Conservation (phyloP, 192 early-diverging fungal genomes). For the Backusella liffmaniae region DNA sequence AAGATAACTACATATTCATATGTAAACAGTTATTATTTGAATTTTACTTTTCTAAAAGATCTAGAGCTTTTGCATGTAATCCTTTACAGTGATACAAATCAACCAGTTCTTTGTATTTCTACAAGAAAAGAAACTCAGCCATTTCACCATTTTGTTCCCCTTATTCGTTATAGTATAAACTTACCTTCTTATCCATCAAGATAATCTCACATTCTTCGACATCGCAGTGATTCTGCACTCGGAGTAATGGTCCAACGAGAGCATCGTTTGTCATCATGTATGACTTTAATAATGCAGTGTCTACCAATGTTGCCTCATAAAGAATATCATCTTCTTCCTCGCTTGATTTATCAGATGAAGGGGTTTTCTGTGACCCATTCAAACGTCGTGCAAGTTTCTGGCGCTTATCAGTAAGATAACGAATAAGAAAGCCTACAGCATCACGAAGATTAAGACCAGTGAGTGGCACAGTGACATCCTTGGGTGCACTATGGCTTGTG, state of each 20-base stretch:
- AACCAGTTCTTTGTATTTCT: slow-evolving; percentile 87
- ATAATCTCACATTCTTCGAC: slow-evolving; percentile 80
- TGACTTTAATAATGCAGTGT: slow-evolving; percentile 88
- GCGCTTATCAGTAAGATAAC: slow-evolving; percentile 87
- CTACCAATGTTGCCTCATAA: slow-evolving; percentile 68
- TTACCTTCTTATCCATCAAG: slow-evolving; percentile 70
- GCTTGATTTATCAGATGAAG: slow-evolving; percentile 36
- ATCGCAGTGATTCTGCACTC: slow-evolving; percentile 88
- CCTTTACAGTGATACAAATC: slow-evolving; percentile 92
- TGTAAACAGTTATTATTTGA: not conserved
- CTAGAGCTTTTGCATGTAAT: slow-evolving; percentile 86
- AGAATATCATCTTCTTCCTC: slow-evolving; percentile 35
- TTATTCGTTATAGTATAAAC: not conserved
- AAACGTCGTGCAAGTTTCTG: slow-evolving; percentile 65
- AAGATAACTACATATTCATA: not conserved
- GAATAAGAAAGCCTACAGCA: slow-evolving; percentile 67
- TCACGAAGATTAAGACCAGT: slow-evolving; percentile 54
- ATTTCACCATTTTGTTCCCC: not conserved
- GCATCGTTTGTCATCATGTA: slow-evolving; percentile 86
- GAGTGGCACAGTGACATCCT: slow-evolving; percentile 23
- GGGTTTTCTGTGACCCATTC: slow-evolving; percentile 18
- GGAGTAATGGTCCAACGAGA: slow-evolving; percentile 87
- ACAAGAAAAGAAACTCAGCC: slow-evolving; percentile 3
- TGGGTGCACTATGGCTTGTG: slow-evolving; percentile 9
- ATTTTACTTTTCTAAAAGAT: slow-evolving; percentile 65